These are phyloP conservation scores for Lojkania enalia DNA, from an alignment of 2,329 filamentous ascomycete species.

Conservation along the genomic window DNA sequence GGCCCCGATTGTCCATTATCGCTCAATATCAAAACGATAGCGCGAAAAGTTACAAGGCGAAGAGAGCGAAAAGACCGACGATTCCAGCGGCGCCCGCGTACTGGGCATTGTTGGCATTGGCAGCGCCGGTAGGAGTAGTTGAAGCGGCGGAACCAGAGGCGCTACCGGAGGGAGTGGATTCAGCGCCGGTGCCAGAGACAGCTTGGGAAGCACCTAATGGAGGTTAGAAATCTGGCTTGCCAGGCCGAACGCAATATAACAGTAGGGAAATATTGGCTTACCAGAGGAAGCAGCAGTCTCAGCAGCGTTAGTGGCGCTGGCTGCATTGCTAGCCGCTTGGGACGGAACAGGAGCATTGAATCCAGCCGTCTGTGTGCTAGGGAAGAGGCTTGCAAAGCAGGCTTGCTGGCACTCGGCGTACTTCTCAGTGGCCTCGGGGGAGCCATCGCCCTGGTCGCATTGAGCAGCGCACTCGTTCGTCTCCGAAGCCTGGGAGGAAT, in stretches of 20 bases:
- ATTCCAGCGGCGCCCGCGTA: slow-evolving; percentile 40
- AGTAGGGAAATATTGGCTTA: too few species aligned
- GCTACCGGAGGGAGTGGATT: slow-evolving; percentile 25
- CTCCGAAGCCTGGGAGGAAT: slow-evolving; percentile 53
- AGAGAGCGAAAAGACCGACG: slow-evolving; percentile 41
- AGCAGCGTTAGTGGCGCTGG: slow-evolving; percentile 10
- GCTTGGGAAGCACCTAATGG: slow-evolving; percentile 14
- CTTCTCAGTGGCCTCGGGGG: slow-evolving; percentile 48
- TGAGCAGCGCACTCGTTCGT: slow-evolving; percentile 57
- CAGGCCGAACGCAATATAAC: too few species aligned
- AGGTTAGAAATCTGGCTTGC: too few species aligned
- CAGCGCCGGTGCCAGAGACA: slow-evolving; percentile 21
- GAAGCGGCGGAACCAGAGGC: slow-evolving; percentile 19
- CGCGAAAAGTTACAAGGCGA: slow-evolving; percentile 39
- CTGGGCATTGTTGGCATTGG: slow-evolving; percentile 33
- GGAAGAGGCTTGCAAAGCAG: slow-evolving; percentile 56
- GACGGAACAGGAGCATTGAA: slow-evolving; percentile 22
- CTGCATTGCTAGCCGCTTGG: slow-evolving; percentile 2
- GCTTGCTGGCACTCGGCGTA: slow-evolving; percentile 54
- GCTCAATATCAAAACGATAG: background rate
- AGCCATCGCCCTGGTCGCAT: slow-evolving; percentile 58
- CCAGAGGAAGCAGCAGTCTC: slow-evolving; percentile 22
- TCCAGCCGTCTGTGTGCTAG: slow-evolving; percentile 43
- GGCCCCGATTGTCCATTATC: background rate
- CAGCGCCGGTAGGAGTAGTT: slow-evolving; percentile 30